Conservation (phyloP, 768 basidiomycete species). For the Suillus subaureus region DNA sequence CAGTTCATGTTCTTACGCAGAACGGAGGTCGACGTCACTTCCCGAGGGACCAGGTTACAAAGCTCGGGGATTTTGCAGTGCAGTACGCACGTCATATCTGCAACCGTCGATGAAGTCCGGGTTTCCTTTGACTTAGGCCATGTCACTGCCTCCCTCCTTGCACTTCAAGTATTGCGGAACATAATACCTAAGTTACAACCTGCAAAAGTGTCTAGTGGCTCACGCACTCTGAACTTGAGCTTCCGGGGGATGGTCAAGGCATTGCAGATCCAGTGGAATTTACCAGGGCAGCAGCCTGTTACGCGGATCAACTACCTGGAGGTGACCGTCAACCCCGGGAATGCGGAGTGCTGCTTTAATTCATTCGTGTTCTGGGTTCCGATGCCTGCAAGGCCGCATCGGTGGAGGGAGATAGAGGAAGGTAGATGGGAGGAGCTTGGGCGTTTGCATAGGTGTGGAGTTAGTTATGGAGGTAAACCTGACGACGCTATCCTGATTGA, state of each 20-base stretch:
- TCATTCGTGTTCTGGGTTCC: slow-evolving; percentile 61
- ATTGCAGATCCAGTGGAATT: slow-evolving; percentile 48
- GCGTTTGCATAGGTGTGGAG: slow-evolving; percentile 55
- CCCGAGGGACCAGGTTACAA: slow-evolving; percentile 20
- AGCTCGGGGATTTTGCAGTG: slow-evolving; percentile 9
- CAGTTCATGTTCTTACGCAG: slow-evolving; percentile 46
- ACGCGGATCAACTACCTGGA: slow-evolving; percentile 35
- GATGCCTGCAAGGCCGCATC: slow-evolving; percentile 41
- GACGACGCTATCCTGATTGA: slow-evolving; percentile 49
- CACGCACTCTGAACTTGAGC: slow-evolving; percentile 18
- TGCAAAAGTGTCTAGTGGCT: neutral
- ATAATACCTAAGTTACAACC: slow-evolving; percentile 31
- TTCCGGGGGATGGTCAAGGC: slow-evolving; percentile 40
- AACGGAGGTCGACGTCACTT: slow-evolving; percentile 29
- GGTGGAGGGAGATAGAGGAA: slow-evolving; percentile 36
- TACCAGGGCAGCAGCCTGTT: slow-evolving; percentile 52
- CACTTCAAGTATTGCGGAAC: slow-evolving; percentile 42
- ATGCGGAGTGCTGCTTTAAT: slow-evolving; percentile 38
- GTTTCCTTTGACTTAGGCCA: slow-evolving; percentile 62
- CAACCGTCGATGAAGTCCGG: slow-evolving; percentile 55
- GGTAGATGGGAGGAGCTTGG: slow-evolving; percentile 77
- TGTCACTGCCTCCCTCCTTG: slow-evolving; percentile 71
- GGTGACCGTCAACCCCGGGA: slow-evolving; percentile 19
- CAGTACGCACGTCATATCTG: slow-evolving; percentile 42
- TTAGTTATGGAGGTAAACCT: slow-evolving; percentile 35